Base-by-base conservation (phyloP, 441 rosid genomes). In the Jatropha multifida region DNA sequence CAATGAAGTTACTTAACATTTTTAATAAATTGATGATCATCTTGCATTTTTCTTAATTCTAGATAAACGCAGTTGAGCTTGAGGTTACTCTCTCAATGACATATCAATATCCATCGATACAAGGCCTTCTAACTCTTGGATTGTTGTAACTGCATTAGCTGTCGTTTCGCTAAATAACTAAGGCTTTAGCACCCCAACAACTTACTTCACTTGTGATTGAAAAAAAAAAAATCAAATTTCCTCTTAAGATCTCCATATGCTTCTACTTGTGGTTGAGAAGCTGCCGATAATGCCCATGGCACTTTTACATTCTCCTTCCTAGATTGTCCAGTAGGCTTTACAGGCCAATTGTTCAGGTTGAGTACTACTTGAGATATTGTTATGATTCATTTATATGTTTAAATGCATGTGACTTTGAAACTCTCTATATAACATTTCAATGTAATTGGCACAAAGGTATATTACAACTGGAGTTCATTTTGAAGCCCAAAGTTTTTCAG, bases 301-400 rank as follows among this genome's bases (percentile, higher is more conserved):
- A 12, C 72, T n/a, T 63, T 73, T 42, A 73, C 76, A 48, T 72
- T 83, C 78, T 92, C 97, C 97, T 89, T 90, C 84, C 72, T 87
- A 40, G 95, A 94, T 56, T 95, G 84, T 40, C 97, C 98, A 0
- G 85, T 83, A 2, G 95, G 90, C 72, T 81, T 83, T 7, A 92
- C 94, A 32, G 86, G 32, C 49, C 83, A 56, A 69, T 74, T 79
- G 78, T 32, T 79, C 0, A 48, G 67, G 65, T 70, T 79, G 23
- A 23, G 23, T 23, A 23, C 23, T 23, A 23, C 23, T 23, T 23
- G 23, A 23, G 23, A 23, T 23, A 23, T 23, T 23, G 23, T 23
- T 23, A 23, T 23, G 23, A 23, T 23, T 23, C 23, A 23, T 23
- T 23, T 23, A 23, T 23, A 23, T 23, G 23, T 23, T 23, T 23